These are phyloP conservation scores for Thielaviopsis populi DNA, from an alignment of 2,329 filamentous ascomycete genomes.

Conservation along the genomic window DNA sequence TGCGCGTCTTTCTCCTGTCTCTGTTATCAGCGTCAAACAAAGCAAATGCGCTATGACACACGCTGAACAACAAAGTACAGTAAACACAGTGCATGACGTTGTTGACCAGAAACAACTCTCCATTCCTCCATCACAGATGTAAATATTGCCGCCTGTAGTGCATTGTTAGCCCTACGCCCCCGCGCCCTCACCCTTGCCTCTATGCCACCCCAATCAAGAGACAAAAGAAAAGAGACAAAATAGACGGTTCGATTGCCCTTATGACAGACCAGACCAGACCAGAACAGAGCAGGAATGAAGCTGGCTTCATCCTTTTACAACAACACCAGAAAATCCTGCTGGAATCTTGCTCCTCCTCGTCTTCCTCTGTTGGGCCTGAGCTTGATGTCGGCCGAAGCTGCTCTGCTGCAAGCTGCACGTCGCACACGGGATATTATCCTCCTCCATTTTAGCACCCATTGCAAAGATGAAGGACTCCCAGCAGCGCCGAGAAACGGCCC, in stretches of 20 bases:
- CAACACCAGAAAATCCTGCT: constrained; percentile 3
- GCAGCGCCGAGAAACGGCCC: background rate
- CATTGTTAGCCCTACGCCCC: background rate
- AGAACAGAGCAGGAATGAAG: background rate
- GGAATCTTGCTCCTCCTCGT: background rate
- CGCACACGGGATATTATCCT: background rate
- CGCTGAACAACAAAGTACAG: background rate
- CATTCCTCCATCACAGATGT: background rate
- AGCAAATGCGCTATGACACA: background rate
- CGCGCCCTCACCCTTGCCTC: background rate
- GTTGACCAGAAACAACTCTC: background rate
- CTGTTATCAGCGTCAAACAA: too few species aligned
- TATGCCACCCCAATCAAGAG: background rate
- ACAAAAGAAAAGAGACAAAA: background rate
- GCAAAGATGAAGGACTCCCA: background rate
- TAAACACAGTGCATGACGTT: constrained; percentile 1
- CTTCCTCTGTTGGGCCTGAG: background rate
- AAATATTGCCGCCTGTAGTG: background rate
- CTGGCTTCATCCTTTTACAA: background rate
- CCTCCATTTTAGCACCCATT: background rate
- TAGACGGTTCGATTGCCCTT: background rate
- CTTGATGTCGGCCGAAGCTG: background rate
- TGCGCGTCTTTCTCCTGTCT: background rate
- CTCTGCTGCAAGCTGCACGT: background rate
- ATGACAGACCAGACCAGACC: background rate